A percentile compares a stretch with the other conserved stretches of the same genome.
These are phyloP conservation scores for Aquanectria penicillioides DNA, from an alignment of 2,329 filamentous ascomycete genomes.

Conservation along the genomic window DNA sequence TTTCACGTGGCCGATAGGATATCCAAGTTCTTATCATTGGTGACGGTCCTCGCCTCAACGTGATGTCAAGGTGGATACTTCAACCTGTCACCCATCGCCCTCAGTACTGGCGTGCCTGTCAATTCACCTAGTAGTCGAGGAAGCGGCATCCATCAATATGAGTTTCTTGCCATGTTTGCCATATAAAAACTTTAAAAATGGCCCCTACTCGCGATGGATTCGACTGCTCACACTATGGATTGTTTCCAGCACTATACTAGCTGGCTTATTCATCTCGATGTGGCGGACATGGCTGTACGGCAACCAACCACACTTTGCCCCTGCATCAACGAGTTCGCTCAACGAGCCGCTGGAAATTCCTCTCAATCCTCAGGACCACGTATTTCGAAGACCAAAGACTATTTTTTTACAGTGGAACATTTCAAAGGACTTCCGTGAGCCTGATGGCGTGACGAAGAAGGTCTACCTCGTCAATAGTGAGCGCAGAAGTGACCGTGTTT, in stretches of 20 bases:
- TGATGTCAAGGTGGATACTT: not conserved
- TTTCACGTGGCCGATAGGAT: too few relatives aligned
- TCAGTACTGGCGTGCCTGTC: too few relatives aligned
- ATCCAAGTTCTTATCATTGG: too few relatives aligned
- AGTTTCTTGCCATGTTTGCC: not conserved
- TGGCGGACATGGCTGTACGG: not conserved
- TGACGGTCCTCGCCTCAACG: not conserved
- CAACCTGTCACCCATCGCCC: not conserved
- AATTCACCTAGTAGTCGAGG: too few relatives aligned
- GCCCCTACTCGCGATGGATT: not conserved
- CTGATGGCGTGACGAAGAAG: conserved; percentile 32
- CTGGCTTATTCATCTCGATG: not conserved
- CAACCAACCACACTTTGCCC: not conserved
- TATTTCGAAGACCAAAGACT: not conserved
- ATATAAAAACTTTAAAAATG: not conserved
- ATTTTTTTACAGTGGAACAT: not conserved
- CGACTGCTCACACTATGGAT: not conserved
- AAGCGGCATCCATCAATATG: too few relatives aligned
- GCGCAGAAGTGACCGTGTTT: too few relatives aligned
- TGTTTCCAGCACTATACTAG: not conserved
- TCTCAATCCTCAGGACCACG: not conserved
- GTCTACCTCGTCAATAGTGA: conserved; percentile 40
- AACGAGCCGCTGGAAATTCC: not conserved
- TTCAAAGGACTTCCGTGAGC: not conserved
- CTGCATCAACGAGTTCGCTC: not conserved